phyloP scores from a whole-genome alignment of 306 rosid species.

The Cucumis melo region DNA sequence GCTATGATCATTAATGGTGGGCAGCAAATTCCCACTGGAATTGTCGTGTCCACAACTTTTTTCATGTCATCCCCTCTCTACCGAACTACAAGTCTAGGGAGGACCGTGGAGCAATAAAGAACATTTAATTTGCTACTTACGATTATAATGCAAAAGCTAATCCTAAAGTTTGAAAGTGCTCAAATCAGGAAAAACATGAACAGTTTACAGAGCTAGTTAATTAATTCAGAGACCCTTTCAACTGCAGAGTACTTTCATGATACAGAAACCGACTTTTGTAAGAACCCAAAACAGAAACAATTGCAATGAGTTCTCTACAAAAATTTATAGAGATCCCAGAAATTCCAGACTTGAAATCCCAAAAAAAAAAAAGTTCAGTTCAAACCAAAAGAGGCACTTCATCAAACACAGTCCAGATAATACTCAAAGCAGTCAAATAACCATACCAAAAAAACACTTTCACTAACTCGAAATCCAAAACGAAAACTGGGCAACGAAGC shows the following conservation, averaged over 20 bases:
- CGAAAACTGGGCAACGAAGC: neutral
- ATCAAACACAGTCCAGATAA: neutral
- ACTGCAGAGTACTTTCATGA: neutral
- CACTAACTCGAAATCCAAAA: neutral
- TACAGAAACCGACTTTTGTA: neutral
- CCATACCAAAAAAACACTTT: neutral
- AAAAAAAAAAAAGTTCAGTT: neutral
- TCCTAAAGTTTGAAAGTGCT: neutral
- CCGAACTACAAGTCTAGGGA: neutral
- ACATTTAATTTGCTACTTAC: neutral
- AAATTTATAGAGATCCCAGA: neutral
- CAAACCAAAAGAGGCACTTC: neutral
- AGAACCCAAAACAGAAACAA: neutral
- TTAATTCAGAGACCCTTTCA: constrained; percentile 1
- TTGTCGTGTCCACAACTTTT: neutral
- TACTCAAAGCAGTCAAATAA: neutral
- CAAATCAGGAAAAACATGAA: neutral
- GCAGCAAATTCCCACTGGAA: neutral
- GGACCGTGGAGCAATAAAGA: neutral
- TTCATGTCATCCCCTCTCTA: neutral
- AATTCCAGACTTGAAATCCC: neutral
- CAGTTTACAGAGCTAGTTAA: neutral
- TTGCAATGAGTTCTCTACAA: neutral
- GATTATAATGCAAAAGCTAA: neutral
- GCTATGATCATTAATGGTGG: constrained; percentile 1